These are phyloP conservation scores for Sarocladium oryzae DNA, from an alignment of 2,329 filamentous ascomycete species.

Conservation along the genomic window DNA sequence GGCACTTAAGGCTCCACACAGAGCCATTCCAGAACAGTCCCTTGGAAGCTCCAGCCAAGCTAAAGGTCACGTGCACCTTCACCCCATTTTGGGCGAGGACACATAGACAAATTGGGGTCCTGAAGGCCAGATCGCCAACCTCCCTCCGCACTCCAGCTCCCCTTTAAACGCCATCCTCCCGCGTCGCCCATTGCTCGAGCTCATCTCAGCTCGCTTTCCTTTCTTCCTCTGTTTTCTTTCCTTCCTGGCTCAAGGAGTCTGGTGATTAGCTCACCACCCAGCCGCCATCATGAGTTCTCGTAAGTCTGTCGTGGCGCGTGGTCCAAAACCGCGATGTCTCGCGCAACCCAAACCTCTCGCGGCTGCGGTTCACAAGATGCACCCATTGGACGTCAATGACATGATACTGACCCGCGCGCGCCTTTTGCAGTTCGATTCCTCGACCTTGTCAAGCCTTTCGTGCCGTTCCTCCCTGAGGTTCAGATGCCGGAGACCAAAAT, in stretches of 20 bases:
- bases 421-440: conserved; percentile 80
- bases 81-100: conserved; percentile 31
- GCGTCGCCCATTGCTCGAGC: conserved; percentile 27
- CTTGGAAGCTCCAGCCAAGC: conserved; percentile 4
- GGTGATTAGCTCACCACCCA: conserved; percentile 19
- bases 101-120: conserved; percentile 35
- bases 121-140: conserved; percentile 39
- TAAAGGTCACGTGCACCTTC: conserved; percentile 17
- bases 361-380: conserved; percentile 11
- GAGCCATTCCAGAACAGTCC: conserved; percentile 8
- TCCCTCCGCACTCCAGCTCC: conserved; percentile 26
- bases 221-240: conserved; percentile 22
- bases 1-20: neutral
- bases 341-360: conserved; percentile 11
- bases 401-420: conserved; percentile 21
- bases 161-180: conserved; percentile 23
- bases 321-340: conserved; percentile 14
- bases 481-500: conserved; percentile 97
- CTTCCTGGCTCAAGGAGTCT: conserved; percentile 16
- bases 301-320: conserved; percentile 31
- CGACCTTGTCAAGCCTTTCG: conserved; percentile 98
- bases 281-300: conserved; percentile 48
- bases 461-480: conserved; percentile 99
- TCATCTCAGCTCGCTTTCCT: conserved; percentile 30
- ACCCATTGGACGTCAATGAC: conserved; percentile 19